Percentiles rank a stretch among this genome's conserved stretches.
Evolutionary conservation across 805 yeast species (phyloP).

Genomic region (Metschnikowia arizonensis): DNA sequence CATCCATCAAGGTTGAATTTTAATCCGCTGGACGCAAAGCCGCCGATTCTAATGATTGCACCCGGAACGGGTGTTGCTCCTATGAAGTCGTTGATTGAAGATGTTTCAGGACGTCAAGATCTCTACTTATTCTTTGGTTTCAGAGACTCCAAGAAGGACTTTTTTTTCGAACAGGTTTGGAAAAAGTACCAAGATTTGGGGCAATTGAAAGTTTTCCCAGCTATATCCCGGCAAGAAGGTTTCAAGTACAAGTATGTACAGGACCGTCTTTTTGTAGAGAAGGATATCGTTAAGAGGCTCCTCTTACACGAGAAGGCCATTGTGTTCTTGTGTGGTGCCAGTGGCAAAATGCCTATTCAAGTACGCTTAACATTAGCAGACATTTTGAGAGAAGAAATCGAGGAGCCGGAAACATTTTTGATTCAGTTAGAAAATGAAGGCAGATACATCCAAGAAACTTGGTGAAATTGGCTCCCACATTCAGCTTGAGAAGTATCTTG

Average conservation of each 20-base stretch:
- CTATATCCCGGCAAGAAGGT: slow-evolving; percentile 49
- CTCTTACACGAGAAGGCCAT: slow-evolving; percentile 54
- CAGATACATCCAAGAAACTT: slow-evolving; percentile 82
- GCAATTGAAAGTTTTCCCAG: slow-evolving; percentile 35
- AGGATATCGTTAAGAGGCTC: slow-evolving; percentile 46
- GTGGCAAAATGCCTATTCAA: slow-evolving; percentile 90
- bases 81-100: slow-evolving; percentile 63
- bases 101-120: slow-evolving; percentile 25
- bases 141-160: slow-evolving; percentile 63
- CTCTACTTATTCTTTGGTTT: slow-evolving; percentile 71
- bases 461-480: slow-evolving; percentile 42
- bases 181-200: slow-evolving; percentile 27
- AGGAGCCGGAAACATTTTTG: slow-evolving; percentile 47
- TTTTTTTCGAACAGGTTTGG: slow-evolving; percentile 58
- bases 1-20: slow-evolving; percentile 44
- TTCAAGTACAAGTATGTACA: slow-evolving; percentile 62
- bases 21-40: slow-evolving; percentile 13
- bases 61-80: slow-evolving; percentile 99
- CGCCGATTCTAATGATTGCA: slow-evolving; percentile 65
- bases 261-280: slow-evolving; percentile 55
- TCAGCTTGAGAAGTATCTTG: neutral
- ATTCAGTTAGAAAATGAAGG: slow-evolving; percentile 57
- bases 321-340: slow-evolving; percentile 84
- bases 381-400: slow-evolving; percentile 46
- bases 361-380: slow-evolving; percentile 76